Base-by-base conservation (phyloP, 1,284 basidiomycete genomes). In the Clitocybe nebularis region DNA sequence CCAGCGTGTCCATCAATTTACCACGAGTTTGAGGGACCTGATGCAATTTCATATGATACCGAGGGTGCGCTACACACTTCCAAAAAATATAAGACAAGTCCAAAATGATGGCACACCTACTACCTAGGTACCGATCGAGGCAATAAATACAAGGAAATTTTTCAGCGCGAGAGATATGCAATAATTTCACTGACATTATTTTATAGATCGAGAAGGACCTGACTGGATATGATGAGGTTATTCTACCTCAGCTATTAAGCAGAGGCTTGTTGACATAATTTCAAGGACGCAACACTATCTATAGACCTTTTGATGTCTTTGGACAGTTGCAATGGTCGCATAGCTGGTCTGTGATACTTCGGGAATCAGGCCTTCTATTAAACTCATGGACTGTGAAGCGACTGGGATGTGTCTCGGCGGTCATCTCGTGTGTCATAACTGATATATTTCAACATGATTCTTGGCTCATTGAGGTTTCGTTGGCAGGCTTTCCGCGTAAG, bases 141-240 rank as follows among this genome's bases (percentile, higher is more conserved):
- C 8, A 95, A 96, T 67, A 77, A 72, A 53, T 94, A 86, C 72
- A 95, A 95, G 76, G 89, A 77, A n/a, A n/a, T n/a, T n/a, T n/a
- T n/a, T n/a, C n/a, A n/a, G n/a, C n/a, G n/a, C n/a, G n/a, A n/a
- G n/a, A n/a, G n/a, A n/a, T 21, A 21, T 5, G 16, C 4, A 20
- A 13, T n/a, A 37, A 20, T 40, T 17, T 41, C 10, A 7, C 16
- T 13, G 17, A 28, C 8, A 26, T 22, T 23, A 8, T 17, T 4
- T 44, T 41, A 13, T 37, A 93, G 90, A 77, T 89, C 30, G 87
- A 93, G 64, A 94, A 94, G 69, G 78, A 79, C 29, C 65, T 94
- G 1, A 75, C 77, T 37, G 89, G 83, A 0, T 93, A 92, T 53
- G 84, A 94, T 51, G 90, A 94, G 72, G 89, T 87, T 50, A 59